Conservation (phyloP, 1,139 yeast species). For the Suhomyces wounanorum region DNA sequence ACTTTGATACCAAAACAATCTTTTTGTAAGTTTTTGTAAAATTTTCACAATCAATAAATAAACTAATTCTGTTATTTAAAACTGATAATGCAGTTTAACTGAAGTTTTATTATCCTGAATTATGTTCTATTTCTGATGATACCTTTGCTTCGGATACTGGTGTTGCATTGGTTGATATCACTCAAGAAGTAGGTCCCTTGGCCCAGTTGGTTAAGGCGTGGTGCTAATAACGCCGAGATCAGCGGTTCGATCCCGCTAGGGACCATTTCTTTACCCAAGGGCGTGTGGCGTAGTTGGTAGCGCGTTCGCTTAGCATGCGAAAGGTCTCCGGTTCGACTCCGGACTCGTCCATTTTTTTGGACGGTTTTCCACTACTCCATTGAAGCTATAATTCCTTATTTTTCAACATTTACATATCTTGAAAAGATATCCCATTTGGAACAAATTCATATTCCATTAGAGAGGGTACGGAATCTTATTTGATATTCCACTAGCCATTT, state of each 20-base stretch:
- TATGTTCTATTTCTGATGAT: too few species aligned
- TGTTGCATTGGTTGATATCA: neutral
- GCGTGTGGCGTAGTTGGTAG: conserved; percentile 95
- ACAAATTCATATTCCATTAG: too few species aligned
- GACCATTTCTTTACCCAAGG: conserved; percentile 34
- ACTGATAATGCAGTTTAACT: too few species aligned
- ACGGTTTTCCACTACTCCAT: neutral
- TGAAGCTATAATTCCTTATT: too few species aligned
- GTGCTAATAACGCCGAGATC: conserved; percentile 45
- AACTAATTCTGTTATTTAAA: too few species aligned
- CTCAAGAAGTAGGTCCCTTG: conserved; percentile 27
- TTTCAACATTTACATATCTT: too few species aligned
- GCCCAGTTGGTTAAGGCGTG: conserved; percentile 43
- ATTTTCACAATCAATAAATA: too few species aligned
- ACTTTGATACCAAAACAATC: neutral
- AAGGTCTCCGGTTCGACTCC: conserved; percentile 91
- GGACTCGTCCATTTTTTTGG: conserved; percentile 67
- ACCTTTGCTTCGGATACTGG: neutral
- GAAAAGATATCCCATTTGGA: too few species aligned
- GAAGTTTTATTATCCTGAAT: too few species aligned
- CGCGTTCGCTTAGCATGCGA: conserved; percentile 91
- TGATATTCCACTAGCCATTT: neutral
- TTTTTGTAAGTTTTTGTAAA: too few species aligned
- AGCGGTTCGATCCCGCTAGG: conserved; percentile 40
- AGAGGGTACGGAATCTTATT: too few species aligned